Percentiles rank a stretch among this genome's conserved stretches.
Evolutionary conservation across 2,329 filamentous ascomycete genomes (phyloP).

Genomic region (Chrysoporthe puriensis): DNA sequence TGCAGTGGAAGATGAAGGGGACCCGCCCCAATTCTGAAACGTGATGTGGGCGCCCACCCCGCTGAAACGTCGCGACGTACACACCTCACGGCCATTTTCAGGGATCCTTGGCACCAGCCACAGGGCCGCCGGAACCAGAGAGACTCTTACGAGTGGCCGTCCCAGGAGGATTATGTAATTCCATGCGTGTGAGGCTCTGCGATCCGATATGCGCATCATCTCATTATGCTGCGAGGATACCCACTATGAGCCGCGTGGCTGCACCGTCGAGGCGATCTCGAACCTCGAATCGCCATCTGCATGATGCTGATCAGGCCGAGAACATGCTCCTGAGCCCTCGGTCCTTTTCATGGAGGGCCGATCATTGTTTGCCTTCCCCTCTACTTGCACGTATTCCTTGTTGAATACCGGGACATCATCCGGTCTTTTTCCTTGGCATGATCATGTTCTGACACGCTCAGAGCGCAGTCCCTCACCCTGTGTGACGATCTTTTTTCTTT

Average conservation of each 20-base stretch:
- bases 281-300: conserved; percentile 3
- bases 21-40: conserved; percentile 14
- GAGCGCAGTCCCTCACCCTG: background rate
- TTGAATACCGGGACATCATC: background rate
- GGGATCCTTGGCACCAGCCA: background rate
- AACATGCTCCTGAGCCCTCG: background rate
- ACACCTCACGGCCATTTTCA: background rate
- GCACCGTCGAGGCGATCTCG: background rate
- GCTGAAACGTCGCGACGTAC: conserved; percentile 16
- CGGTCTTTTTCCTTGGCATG: background rate
- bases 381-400: background rate
- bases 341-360: background rate
- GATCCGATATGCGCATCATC: background rate
- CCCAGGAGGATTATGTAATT: background rate
- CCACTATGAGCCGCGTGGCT: conserved; percentile 9
- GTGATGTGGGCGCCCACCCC: background rate
- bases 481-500: background rate
- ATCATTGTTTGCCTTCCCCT: too few species aligned
- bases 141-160: background rate
- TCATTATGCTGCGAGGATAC: background rate
- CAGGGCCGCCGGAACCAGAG: background rate
- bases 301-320: conserved; percentile 9
- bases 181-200: background rate
- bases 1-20: background rate
- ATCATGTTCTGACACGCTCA: background rate